Evolutionary conservation across 2,329 filamentous ascomycete species (phyloP).

Genomic region (Cytospora paraplurivora): DNA sequence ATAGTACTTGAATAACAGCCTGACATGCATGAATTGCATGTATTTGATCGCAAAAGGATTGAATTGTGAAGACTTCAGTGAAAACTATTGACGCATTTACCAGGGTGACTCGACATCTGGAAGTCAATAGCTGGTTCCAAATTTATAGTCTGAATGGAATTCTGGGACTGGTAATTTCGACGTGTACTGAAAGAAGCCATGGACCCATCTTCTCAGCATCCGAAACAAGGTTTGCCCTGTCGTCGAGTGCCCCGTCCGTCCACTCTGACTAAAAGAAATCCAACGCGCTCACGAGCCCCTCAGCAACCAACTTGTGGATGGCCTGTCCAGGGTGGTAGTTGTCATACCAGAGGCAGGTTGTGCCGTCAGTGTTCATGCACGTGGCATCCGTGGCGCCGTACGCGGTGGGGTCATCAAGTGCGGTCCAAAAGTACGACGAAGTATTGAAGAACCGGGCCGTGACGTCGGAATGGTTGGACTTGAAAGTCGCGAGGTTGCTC

Average conservation of each 20-base stretch:
- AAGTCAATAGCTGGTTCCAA: no score
- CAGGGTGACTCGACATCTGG: no score
- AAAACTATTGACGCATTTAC: background rate
- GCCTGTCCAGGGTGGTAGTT: slow-evolving; percentile 22
- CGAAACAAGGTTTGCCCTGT: background rate
- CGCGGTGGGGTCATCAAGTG: slow-evolving; percentile 15
- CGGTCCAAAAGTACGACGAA: slow-evolving; percentile 15
- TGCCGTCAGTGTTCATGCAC: slow-evolving; percentile 14
- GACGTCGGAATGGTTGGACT: slow-evolving; percentile 12
- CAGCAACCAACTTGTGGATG: slow-evolving; percentile 15
- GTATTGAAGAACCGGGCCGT: slow-evolving; percentile 19
- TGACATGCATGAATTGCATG: background rate
- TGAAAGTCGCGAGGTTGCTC: slow-evolving; percentile 18
- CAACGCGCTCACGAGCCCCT: slow-evolving; percentile 11
- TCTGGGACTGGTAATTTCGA: no score
- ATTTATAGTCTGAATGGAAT: no score
- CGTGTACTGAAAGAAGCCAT: background rate
- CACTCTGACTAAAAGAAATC: background rate
- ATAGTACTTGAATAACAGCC: background rate
- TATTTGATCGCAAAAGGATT: background rate
- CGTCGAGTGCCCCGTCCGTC: background rate
- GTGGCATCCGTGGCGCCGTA: slow-evolving; percentile 19
- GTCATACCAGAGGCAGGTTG: slow-evolving; percentile 22
- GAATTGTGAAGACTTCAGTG: background rate
- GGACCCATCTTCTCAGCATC: background rate